phyloP scores from a whole-genome alignment of 805 yeast genomes.

The Candida morakotiae region DNA sequence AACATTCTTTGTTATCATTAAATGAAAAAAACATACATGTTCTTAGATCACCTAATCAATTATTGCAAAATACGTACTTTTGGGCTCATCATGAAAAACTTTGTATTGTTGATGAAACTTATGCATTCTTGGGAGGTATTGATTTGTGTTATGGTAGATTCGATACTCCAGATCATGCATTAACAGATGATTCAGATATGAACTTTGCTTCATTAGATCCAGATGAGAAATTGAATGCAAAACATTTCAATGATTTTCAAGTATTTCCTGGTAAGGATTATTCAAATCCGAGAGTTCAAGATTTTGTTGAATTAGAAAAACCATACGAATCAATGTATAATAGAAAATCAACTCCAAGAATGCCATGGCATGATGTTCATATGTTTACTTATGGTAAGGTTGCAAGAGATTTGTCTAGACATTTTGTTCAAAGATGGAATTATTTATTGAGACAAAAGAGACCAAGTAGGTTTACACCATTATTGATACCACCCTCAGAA shows the following conservation, averaged over 20 bases:
- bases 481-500: constrained; percentile 89
- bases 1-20: constrained; percentile 82
- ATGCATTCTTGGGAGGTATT: constrained; percentile 92
- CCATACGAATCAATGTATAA: constrained; percentile 94
- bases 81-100: constrained; percentile 99
- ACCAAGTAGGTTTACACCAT: constrained; percentile 90
- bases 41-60: constrained; percentile 91
- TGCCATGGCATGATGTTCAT: constrained; percentile 99
- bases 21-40: constrained; percentile 82
- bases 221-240: constrained; percentile 29
- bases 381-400: constrained; percentile 93
- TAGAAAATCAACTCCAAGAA: constrained; percentile 73
- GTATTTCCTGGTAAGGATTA: constrained; percentile 96
- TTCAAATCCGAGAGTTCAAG: constrained; percentile 91
- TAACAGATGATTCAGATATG: constrained; percentile 64
- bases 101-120: constrained; percentile 78
- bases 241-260: constrained; percentile 49
- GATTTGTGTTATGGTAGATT: constrained; percentile 94
- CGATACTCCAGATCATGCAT: constrained; percentile 94
- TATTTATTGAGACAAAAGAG: constrained; percentile 87
- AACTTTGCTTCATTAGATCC: constrained; percentile 27
- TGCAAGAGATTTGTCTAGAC: constrained; percentile 89
- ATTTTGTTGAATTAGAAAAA: constrained; percentile 72
- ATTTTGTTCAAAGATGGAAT: constrained; percentile 97
- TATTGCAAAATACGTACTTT: constrained; percentile 85